Evolutionary conservation across 768 basidiomycete species (phyloP).

Genomic region (Wakefieldia striispora): DNA sequence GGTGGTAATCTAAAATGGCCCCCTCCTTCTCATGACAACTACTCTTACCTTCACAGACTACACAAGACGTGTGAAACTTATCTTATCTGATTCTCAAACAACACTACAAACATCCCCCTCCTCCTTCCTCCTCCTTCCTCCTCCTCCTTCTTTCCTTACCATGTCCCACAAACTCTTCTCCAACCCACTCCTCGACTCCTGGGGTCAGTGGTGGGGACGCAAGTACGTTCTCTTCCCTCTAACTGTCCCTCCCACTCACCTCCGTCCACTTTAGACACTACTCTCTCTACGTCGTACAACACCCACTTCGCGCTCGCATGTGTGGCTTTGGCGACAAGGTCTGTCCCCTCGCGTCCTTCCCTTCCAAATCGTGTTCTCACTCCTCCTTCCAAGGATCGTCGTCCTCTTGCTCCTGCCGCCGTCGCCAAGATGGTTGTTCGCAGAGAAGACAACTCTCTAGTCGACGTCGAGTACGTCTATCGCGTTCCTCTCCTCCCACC

Average conservation of each 20-base stretch:
- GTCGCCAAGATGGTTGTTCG: slow-evolving; percentile 80
- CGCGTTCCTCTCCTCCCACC: background rate
- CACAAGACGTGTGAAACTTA: slow-evolving; percentile 19
- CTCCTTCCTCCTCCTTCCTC: background rate
- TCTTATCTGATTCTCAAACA: slow-evolving; percentile 34
- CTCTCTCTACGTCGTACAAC: slow-evolving; percentile 80
- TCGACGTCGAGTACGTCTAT: slow-evolving; percentile 71
- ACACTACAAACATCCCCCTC: background rate
- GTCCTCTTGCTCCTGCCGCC: slow-evolving; percentile 89
- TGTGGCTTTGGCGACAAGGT: slow-evolving; percentile 98
- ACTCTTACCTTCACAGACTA: no score
- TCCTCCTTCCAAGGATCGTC: slow-evolving; percentile 64
- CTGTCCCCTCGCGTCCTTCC: slow-evolving; percentile 21
- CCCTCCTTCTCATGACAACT: no score
- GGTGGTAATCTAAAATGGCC: no score
- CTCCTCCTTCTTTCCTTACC: background rate
- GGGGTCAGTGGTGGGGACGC: slow-evolving; percentile 69
- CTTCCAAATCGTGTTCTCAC: slow-evolving; percentile 10
- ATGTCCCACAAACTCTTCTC: slow-evolving; percentile 64
- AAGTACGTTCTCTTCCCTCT: slow-evolving; percentile 42
- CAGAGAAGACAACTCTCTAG: slow-evolving; percentile 60
- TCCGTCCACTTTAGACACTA: slow-evolving; percentile 55
- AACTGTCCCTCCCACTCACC: background rate
- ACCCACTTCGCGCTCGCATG: slow-evolving; percentile 89
- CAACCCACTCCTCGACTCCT: slow-evolving; percentile 53